A percentile compares a stretch with the other conserved stretches of the same genome.
Conservation (phyloP, 306 rosid species). For the Boehmeria nivea region DNA sequence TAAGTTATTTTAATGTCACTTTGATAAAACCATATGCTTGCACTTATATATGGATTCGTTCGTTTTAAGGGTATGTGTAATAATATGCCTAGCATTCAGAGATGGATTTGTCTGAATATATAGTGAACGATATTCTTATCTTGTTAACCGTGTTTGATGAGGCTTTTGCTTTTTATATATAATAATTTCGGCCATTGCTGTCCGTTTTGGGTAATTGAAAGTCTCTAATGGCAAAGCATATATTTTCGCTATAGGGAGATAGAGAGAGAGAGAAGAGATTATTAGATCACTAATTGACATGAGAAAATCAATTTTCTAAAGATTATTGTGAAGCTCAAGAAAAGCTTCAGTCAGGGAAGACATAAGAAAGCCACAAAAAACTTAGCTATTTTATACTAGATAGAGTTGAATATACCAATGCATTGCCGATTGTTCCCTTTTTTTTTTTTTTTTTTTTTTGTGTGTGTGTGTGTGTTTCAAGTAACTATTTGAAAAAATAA, state of each 20-base stretch:
- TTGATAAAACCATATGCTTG: conserved; percentile 1
- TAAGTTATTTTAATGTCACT: too few relatives aligned
- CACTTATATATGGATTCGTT: background rate
- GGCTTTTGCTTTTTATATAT: conserved; percentile 24
- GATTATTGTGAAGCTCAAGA: conserved; percentile 2
- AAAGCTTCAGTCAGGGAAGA: background rate
- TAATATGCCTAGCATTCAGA: conserved; percentile 30
- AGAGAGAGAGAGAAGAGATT: background rate
- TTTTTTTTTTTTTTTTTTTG: too few relatives aligned
- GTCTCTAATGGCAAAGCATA: background rate
- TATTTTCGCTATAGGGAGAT: background rate
- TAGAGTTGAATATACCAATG: background rate
- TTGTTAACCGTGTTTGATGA: conserved; percentile 36
- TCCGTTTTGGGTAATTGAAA: conserved; percentile 20
- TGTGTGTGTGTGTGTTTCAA: too few relatives aligned
- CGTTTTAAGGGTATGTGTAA: background rate
- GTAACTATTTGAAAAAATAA: too few relatives aligned
- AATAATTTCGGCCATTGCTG: conserved; percentile 36
- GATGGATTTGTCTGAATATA: conserved; percentile 13
- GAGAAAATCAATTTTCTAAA: background rate
- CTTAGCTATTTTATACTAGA: background rate
- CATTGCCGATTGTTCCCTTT: too few relatives aligned
- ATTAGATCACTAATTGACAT: background rate
- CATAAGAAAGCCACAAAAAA: background rate
- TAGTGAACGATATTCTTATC: conserved; percentile 24